These are phyloP conservation scores for Populus nigra DNA, from an alignment of 345 rosid species.

Conservation along the genomic window DNA sequence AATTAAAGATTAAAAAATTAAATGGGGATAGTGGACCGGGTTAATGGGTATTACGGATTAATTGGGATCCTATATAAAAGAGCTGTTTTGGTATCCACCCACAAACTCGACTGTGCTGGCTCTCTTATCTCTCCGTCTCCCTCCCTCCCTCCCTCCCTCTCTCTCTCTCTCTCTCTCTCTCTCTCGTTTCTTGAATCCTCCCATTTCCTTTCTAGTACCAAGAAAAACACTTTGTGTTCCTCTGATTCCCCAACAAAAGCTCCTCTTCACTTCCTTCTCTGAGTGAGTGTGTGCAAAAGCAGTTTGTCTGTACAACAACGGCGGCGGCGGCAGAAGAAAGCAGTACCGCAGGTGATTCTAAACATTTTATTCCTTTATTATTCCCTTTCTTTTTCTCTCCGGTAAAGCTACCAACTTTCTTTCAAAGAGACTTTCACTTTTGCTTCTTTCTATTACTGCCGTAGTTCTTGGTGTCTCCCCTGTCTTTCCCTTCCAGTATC, in stretches of 20 bases:
- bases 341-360: neutral
- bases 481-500: neutral
- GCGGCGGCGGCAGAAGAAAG: neutral
- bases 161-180: neutral
- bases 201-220: neutral
- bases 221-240: neutral
- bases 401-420: neutral
- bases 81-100: conserved; percentile 19
- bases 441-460: neutral
- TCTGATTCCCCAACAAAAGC: neutral
- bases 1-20: neutral
- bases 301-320: neutral
- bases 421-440: neutral
- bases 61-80: conserved; percentile 48
- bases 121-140: conserved; percentile 7
- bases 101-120: neutral
- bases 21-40: conserved; percentile 12
- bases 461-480: conserved; percentile 16
- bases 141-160: neutral
- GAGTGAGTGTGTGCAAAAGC: neutral
- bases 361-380: conserved; percentile 19
- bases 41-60: conserved; percentile 13
- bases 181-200: neutral
- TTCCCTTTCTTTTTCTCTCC: neutral
- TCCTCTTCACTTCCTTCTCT: neutral